Base-by-base conservation (phyloP, 768 basidiomycete genomes). In the Suillus subalutaceus region DNA sequence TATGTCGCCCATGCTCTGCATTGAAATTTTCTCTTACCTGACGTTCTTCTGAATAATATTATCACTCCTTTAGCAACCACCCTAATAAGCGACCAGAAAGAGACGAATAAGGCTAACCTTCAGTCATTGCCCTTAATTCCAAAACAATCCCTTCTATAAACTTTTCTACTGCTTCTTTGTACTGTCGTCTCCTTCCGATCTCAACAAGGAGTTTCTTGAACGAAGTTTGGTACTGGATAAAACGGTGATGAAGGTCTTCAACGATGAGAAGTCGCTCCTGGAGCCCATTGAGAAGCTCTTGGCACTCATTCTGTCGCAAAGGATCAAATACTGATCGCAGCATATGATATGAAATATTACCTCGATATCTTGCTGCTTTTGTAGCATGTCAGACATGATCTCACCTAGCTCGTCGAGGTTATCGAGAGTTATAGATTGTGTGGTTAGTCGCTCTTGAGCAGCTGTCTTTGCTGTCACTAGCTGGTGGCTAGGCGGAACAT, bases 301-400 rank as follows among this genome's bases (percentile, higher is more conserved):
- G 80, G 65, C 82, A 88, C 69, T 87, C 82, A 8, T 66, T 69
- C 89, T 90, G 59, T 58, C 26, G 57, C 20, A 20, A 56, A 62
- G 13, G 62, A 62, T 43, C 62, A 26, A 41, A 30, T 55, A 43
- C 37, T 40, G 38, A 20, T n/a, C 16, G 56, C 41, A 43, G 16
- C 32, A 52, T 56, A 64, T 37, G 32, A 10, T 37, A 10, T 57
- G 35, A 35, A 41, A 43, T 66, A 78, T 20, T 59, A 91, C 91
- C 84, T 94, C 90, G 7, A 92, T 85, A 7, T 77, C 76, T 63
- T 90, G 85, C 72, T 93, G 91, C 16, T 82, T 85, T 52, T 84
- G 82, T 6, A 94, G 75, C 90, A 94, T 92, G 62, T 90, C 89
- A 0, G 81, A 80, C 88, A 94, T 92, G 62, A 93, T 91, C 23